Evolutionary conservation across 805 yeast species (phyloP).

Genomic region (Starmerella vitae): DNA sequence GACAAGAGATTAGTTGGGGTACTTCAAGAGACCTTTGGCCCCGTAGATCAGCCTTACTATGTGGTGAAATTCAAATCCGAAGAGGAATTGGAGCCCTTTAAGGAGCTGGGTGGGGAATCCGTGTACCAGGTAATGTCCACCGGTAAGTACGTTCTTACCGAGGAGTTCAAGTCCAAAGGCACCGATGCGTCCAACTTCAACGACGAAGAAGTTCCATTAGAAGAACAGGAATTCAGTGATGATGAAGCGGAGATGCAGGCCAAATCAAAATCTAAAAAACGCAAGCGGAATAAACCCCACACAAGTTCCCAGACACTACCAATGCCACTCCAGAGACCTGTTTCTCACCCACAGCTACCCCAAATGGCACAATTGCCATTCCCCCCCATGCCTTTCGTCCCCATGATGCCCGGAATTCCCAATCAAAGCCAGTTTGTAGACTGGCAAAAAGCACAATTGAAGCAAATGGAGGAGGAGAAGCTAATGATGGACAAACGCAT

Average conservation of each 20-base stretch:
- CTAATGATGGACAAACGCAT: too few relatives aligned
- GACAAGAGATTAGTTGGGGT: slow-evolving; percentile 62
- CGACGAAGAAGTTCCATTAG: slow-evolving; percentile 87
- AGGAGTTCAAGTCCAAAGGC: slow-evolving; percentile 61
- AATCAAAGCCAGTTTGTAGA: too few relatives aligned
- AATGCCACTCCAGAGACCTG: not conserved
- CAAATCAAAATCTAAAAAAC: slow-evolving; percentile 51
- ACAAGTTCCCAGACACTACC: not conserved
- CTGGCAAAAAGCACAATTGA: too few relatives aligned
- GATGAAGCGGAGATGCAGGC: slow-evolving; percentile 75
- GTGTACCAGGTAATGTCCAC: slow-evolving; percentile 71
- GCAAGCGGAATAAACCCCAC: slow-evolving; percentile 30
- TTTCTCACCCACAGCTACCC: slow-evolving; percentile 1
- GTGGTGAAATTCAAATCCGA: slow-evolving; percentile 50
- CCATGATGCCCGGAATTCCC: too few relatives aligned
- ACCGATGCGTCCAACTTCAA: slow-evolving; percentile 90
- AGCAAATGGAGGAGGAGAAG: slow-evolving; percentile 1
- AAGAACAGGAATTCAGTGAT: slow-evolving; percentile 89
- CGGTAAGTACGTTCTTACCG: slow-evolving; percentile 67
- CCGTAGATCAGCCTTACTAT: slow-evolving; percentile 66
- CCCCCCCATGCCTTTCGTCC: slow-evolving; percentile 2
- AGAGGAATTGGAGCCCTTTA: slow-evolving; percentile 37
- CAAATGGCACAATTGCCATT: slow-evolving; percentile 1
- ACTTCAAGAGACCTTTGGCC: slow-evolving; percentile 80
- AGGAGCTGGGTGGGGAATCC: slow-evolving; percentile 37